These are phyloP conservation scores for Adenanthera pavonina DNA, from an alignment of 306 rosid species.

Conservation along the genomic window DNA sequence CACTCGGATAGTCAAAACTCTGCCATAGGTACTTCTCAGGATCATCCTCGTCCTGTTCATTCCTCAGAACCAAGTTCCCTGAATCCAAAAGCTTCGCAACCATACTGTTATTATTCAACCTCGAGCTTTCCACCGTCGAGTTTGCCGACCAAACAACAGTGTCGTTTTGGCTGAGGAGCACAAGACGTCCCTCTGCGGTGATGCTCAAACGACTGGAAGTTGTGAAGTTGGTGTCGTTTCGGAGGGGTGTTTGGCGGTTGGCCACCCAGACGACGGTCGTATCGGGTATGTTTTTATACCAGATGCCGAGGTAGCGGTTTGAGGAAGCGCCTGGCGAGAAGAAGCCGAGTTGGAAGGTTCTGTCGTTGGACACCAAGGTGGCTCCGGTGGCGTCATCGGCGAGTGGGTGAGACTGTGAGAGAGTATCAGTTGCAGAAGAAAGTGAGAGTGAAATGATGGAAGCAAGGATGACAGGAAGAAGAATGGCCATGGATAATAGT, in stretches of 20 bases:
- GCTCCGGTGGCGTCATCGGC: slow-evolving; percentile 24
- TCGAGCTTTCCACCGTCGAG: neutral
- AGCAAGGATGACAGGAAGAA: neutral
- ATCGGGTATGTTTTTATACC: neutral
- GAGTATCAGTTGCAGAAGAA: slow-evolving; percentile 2
- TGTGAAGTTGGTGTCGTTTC: neutral
- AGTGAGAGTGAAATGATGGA: neutral
- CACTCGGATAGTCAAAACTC: slow-evolving; percentile 11
- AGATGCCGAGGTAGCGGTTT: slow-evolving; percentile 9
- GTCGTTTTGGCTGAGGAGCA: slow-evolving; percentile 18
- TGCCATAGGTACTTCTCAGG: slow-evolving; percentile 33
- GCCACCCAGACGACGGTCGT: slow-evolving; percentile 18
- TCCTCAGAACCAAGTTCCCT: slow-evolving; percentile 39
- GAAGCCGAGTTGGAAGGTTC: slow-evolving; percentile 61
- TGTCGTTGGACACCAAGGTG: slow-evolving; percentile 48
- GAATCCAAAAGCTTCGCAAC: slow-evolving; percentile 38
- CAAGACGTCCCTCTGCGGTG: slow-evolving; percentile 5
- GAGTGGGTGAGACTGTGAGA: slow-evolving; percentile 34
- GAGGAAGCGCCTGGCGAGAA: slow-evolving; percentile 52
- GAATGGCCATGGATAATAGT: neutral
- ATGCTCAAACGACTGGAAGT: slow-evolving; percentile 25
- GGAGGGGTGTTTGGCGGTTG: slow-evolving; percentile 48
- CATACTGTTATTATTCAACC: neutral
- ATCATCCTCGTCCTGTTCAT: neutral
- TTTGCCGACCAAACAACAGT: slow-evolving; percentile 38